A percentile compares a stretch with the other conserved stretches of the same genome.
Evolutionary conservation across 2,329 filamentous ascomycete species (phyloP).

Genomic region (Fusarium napiforme): DNA sequence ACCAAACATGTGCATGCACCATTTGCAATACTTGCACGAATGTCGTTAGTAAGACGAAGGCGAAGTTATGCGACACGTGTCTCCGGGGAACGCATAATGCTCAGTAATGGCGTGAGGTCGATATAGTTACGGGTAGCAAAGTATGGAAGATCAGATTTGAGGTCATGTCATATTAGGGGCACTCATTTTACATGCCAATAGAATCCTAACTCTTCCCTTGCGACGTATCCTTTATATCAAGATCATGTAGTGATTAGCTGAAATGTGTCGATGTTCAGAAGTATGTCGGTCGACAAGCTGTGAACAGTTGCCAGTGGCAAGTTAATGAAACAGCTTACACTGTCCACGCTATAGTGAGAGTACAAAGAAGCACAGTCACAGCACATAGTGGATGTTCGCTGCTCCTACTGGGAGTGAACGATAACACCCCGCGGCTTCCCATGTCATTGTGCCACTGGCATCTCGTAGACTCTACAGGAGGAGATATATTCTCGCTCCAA

Average conservation of each 20-base stretch:
- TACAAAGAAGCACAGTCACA: too few relatives aligned
- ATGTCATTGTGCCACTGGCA: not conserved
- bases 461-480: not conserved
- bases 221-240: rapidly evolving
- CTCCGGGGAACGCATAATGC: not conserved
- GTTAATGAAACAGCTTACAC: rapidly evolving
- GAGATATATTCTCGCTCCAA: not conserved
- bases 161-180: rapidly evolving
- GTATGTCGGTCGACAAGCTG: rapidly evolving
- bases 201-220: rapidly evolving
- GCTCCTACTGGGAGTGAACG: not conserved
- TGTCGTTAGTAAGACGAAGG: not conserved
- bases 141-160: rapidly evolving
- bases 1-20: not conserved
- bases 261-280: too few relatives aligned
- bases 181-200: rapidly evolving
- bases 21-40: not conserved
- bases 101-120: not conserved
- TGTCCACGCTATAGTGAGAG: rapidly evolving
- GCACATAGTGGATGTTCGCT: rapidly evolving
- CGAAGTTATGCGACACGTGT: not conserved
- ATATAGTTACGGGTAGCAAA: rapidly evolving
- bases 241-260: rapidly evolving
- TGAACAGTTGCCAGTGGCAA: rapidly evolving
- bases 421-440: rapidly evolving